Evolutionary conservation across 306 rosid genomes (phyloP).

Genomic region (Ormosia semicastrata): DNA sequence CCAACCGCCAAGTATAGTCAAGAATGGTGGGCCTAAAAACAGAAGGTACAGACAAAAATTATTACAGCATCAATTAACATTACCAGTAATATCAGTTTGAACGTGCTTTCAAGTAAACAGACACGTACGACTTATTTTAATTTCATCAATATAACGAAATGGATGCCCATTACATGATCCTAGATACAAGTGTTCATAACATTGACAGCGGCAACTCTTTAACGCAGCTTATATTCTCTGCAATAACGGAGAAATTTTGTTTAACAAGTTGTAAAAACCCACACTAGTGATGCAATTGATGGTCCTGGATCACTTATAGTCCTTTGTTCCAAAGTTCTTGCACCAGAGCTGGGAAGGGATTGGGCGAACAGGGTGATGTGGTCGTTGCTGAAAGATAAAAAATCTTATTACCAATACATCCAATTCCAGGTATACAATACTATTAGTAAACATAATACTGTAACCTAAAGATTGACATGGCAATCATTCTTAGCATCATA

Average conservation of each 20-base stretch:
- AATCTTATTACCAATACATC: conserved; percentile 21
- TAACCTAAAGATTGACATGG: neutral
- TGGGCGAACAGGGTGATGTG: conserved; percentile 89
- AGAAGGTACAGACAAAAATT: neutral
- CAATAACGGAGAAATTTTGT: conserved; percentile 32
- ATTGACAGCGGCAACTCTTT: conserved; percentile 25
- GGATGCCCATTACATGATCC: conserved; percentile 34
- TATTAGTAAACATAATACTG: neutral
- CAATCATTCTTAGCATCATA: too few species aligned
- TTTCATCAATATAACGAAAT: conserved; percentile 23
- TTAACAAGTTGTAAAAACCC: conserved; percentile 15
- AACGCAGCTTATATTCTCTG: conserved; percentile 38
- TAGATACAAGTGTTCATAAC: conserved; percentile 25
- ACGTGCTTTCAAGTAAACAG: conserved; percentile 15
- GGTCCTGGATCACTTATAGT: conserved; percentile 45
- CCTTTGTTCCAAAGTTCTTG: conserved; percentile 90
- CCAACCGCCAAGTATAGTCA: neutral
- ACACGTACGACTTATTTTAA: conserved; percentile 48
- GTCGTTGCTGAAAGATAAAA: conserved; percentile 82
- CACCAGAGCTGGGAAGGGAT: conserved; percentile 98
- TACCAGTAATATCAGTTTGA: conserved; percentile 20
- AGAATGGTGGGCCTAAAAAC: neutral
- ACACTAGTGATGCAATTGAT: conserved; percentile 18
- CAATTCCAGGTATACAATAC: neutral
- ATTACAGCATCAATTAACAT: conserved; percentile 3